These are phyloP conservation scores for Neoboletus subvelutipes DNA, from an alignment of 768 basidiomycete genomes.

Conservation along the genomic window DNA sequence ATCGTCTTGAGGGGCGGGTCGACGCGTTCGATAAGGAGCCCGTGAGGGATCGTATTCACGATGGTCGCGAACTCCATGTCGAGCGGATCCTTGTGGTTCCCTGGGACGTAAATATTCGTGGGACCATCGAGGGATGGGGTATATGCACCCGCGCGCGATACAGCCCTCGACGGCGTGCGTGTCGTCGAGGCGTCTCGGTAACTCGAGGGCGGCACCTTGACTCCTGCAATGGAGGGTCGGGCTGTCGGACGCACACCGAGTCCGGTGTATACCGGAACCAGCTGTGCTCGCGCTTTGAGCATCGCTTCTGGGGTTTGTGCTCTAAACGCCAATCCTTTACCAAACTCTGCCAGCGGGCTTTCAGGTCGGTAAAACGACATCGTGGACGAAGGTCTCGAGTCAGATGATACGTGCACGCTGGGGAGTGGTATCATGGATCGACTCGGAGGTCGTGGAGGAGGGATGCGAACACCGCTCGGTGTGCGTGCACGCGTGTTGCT, in stretches of 20 bases:
- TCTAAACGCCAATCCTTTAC: conserved; percentile 38
- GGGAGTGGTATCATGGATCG: conserved; percentile 84
- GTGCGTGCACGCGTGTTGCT: conserved; percentile 33
- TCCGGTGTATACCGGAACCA: conserved; percentile 53
- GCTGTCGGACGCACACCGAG: conserved; percentile 39
- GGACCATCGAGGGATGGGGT: conserved; percentile 59
- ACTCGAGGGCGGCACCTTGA: conserved; percentile 69
- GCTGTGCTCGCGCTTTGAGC: conserved; percentile 58
- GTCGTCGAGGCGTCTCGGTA: conserved; percentile 59
- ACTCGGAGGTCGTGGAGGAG: conserved; percentile 73
- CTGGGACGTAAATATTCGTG: conserved; percentile 61
- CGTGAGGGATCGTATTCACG: conserved; percentile 76
- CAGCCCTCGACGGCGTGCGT: conserved; percentile 62
- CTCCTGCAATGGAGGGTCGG: conserved; percentile 38
- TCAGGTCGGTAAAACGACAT: conserved; percentile 67
- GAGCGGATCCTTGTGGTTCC: conserved; percentile 73
- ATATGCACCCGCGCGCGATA: conserved; percentile 62
- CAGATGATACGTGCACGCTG: conserved; percentile 63
- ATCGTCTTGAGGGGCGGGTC: conserved; percentile 69
- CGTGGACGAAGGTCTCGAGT: conserved; percentile 68
- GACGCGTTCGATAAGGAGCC: conserved; percentile 73
- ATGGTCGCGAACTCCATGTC: conserved; percentile 75
- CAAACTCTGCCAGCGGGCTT: conserved; percentile 45
- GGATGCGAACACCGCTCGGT: conserved; percentile 42
- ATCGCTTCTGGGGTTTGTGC: conserved; percentile 71